Conservation (phyloP, 805 yeast genomes). For the Saccharomyces cerevisiae region DNA sequence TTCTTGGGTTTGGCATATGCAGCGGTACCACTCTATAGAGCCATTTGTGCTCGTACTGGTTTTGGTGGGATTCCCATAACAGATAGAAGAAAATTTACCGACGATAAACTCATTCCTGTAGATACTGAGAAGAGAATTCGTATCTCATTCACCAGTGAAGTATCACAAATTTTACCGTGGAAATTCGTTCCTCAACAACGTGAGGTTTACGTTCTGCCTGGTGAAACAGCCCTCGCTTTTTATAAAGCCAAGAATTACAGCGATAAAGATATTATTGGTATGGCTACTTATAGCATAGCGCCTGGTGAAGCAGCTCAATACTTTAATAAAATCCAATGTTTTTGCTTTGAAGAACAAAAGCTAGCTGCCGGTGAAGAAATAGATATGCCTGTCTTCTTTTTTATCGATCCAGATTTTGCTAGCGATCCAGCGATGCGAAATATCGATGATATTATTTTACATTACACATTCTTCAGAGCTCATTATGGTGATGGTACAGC, state of each 20-base stretch:
- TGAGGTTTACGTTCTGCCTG: conserved; percentile 88
- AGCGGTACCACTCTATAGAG: conserved; percentile 87
- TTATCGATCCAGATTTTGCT: conserved; percentile 92
- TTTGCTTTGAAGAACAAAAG: conserved; percentile 95
- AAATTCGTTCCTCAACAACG: conserved; percentile 88
- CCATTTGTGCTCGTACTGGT: conserved; percentile 89
- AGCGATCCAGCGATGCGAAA: conserved; percentile 88
- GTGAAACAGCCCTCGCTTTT: conserved; percentile 95
- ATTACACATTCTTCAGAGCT: conserved; percentile 81
- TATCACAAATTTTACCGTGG: conserved; percentile 89
- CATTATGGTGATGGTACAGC: conserved; percentile 37
- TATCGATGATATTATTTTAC: conserved; percentile 80
- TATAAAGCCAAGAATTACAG: conserved; percentile 84
- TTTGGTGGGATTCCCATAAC: conserved; percentile 95
- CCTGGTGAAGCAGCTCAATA: conserved; percentile 96
- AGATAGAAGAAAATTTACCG: conserved; percentile 68
- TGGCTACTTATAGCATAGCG: conserved; percentile 95
- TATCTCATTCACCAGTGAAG: conserved; percentile 86
- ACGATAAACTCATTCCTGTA: conserved; percentile 82
- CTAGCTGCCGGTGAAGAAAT: conserved; percentile 93
- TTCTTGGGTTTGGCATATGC: conserved; percentile 77
- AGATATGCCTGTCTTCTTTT: conserved; percentile 97
- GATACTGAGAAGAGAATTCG: conserved; percentile 74
- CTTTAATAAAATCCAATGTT: conserved; percentile 94
- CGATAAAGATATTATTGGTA: conserved; percentile 87